These are phyloP conservation scores for Erysiphe pulchra DNA, from an alignment of 2,329 filamentous ascomycete genomes.

Conservation along the genomic window DNA sequence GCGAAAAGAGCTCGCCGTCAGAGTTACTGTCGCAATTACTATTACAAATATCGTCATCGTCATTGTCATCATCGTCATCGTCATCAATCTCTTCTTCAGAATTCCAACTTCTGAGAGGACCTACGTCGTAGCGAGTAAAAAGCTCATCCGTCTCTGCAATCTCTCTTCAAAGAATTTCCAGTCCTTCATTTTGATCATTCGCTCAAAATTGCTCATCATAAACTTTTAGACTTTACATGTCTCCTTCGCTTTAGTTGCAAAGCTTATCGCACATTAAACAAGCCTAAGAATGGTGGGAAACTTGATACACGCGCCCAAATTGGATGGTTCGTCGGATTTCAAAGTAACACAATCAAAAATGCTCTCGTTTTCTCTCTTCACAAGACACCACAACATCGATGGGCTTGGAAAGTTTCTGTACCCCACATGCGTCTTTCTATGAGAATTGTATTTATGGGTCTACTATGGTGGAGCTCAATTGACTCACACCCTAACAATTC, in stretches of 20 bases:
- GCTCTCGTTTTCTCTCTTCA: neutral
- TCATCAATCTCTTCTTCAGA: too few species aligned
- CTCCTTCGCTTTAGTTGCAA: neutral
- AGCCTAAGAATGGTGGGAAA: neutral
- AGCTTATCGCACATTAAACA: neutral
- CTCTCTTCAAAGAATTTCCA: neutral
- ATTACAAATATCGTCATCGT: too few species aligned
- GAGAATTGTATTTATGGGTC: neutral
- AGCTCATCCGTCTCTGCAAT: neutral
- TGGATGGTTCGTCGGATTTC: neutral
- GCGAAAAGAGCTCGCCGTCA: too few species aligned
- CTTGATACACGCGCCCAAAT: neutral
- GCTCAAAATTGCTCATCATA: neutral
- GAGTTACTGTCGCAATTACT: too few species aligned
- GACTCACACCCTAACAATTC: neutral
- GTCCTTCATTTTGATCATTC: neutral
- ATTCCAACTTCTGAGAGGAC: too few species aligned
- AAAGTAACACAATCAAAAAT: neutral
- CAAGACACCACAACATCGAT: neutral
- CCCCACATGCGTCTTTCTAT: neutral
- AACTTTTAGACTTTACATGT: constrained; percentile 1
- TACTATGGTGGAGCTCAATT: neutral
- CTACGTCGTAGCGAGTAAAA: too few species aligned
- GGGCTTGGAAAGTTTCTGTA: neutral
- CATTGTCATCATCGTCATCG: too few species aligned